phyloP scores from a whole-genome alignment of 495 filamentous ascomycete species.

The Hypoxylon lienhwacheense region DNA sequence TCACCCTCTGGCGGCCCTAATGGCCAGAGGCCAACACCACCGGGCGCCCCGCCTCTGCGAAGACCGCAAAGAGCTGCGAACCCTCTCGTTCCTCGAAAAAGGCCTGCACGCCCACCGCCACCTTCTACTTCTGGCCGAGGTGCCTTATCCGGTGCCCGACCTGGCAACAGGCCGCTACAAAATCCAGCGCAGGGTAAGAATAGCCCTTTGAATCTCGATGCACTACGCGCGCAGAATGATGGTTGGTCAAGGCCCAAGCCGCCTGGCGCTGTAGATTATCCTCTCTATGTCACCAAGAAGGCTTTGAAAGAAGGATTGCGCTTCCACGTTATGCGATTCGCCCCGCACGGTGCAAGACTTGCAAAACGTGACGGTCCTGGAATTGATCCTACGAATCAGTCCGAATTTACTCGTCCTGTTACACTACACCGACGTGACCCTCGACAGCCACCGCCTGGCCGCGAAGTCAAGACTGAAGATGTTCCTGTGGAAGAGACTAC shows the following conservation, averaged over 20 bases:
- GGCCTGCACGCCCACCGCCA: constrained; percentile 36
- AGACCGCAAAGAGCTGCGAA: constrained; percentile 59
- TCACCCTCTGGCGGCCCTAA: constrained; percentile 53
- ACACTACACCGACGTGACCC: constrained; percentile 87
- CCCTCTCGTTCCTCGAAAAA: constrained; percentile 69
- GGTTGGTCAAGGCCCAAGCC: constrained; percentile 64
- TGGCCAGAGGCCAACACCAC: constrained; percentile 48
- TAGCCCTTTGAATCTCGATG: constrained; percentile 30
- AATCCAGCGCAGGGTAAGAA: constrained; percentile 6
- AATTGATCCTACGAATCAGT: constrained; percentile 73
- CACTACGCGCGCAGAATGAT: constrained; percentile 49
- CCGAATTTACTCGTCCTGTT: constrained; percentile 84
- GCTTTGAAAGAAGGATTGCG: constrained; percentile 77
- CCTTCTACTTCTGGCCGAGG: constrained; percentile 34
- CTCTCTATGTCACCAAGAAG: constrained; percentile 78
- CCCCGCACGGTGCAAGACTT: constrained; percentile 31
- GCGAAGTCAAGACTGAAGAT: constrained; percentile 57
- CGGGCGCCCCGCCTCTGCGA: constrained; percentile 41
- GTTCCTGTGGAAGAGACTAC: constrained; percentile 51
- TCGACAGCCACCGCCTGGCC: constrained; percentile 62
- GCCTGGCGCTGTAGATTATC: constrained; percentile 62
- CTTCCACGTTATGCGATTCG: constrained; percentile 80
- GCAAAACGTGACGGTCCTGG: constrained; percentile 39
- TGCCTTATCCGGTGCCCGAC: constrained; percentile 2
- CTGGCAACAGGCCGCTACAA: constrained; percentile 5